phyloP scores from a whole-genome alignment of 2,329 filamentous ascomycete species.

The Aspergillus fructus region DNA sequence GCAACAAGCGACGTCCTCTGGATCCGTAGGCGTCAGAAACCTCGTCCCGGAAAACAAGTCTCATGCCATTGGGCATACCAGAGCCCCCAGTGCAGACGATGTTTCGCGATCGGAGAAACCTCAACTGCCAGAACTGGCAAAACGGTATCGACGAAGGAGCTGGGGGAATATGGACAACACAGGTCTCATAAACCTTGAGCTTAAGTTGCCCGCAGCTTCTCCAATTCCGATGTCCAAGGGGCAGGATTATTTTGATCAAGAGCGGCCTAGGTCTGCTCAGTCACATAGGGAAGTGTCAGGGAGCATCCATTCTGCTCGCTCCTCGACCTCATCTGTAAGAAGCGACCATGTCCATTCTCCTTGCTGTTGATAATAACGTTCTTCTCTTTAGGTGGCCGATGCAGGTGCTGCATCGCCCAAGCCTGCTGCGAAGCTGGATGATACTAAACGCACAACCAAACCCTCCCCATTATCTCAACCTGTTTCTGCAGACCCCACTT shows the following conservation, averaged over 20 bases:
- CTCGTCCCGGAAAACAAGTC: slow-evolving; percentile 32
- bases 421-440: slow-evolving; percentile 59
- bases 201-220: slow-evolving; percentile 32
- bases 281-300: slow-evolving; percentile 62
- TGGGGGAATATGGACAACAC: slow-evolving; percentile 65
- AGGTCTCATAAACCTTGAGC: slow-evolving; percentile 37
- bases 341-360: background rate
- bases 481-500: slow-evolving; percentile 48
- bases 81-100: slow-evolving; percentile 67
- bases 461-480: slow-evolving; percentile 75
- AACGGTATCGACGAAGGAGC: slow-evolving; percentile 78
- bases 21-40: slow-evolving; percentile 27
- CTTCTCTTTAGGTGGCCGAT: slow-evolving; percentile 22
- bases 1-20: slow-evolving; percentile 17
- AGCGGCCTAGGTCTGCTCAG: slow-evolving; percentile 38
- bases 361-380: slow-evolving; percentile 2
- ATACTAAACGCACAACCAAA: slow-evolving; percentile 62
- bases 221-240: slow-evolving; percentile 32
- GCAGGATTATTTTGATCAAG: slow-evolving; percentile 36
- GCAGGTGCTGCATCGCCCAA: slow-evolving; percentile 22
- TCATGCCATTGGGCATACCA: slow-evolving; percentile 51
- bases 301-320: slow-evolving; percentile 53
- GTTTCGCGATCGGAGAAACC: slow-evolving; percentile 54
- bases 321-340: slow-evolving; percentile 67
- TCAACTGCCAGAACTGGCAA: slow-evolving; percentile 64